Evolutionary conservation across 78 protist genomes (phyloP), one percentile per base, ranked within the genome.

Genomic region (Dictyostelium brefeldianum): DNA sequence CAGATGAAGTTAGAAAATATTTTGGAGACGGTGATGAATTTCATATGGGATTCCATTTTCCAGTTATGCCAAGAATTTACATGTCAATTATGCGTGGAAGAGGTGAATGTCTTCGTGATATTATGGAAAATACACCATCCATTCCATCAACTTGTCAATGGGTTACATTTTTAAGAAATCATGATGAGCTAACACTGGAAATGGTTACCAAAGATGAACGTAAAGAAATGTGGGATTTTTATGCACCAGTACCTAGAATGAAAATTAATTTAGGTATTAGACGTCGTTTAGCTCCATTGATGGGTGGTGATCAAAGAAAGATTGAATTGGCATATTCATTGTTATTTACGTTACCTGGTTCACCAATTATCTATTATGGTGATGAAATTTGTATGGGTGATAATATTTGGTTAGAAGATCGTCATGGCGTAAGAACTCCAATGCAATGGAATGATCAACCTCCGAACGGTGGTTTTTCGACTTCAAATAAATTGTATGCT

Each of bases 341-440:
- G 1, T 90, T 96, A 69, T 74, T 95, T 80, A 89, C 98, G 20
- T 69, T 96, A 25, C 97, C 97, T 0, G 98, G 98, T 4, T 59
- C 95, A 14, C 98, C 98, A 20, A 80, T 96, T 59, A 57, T 96
- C 41, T 96, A 96, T 50, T 96, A 96, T 80, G 97, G 97, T 10
- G 98, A 96, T 67, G 98, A 96, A 75, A 94, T 96, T 43, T 94
- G 96, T 20, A 85, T 81, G 92, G 97, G 97, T 36, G 97, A 96
- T 56, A 93, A 96, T 93, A 75, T 95, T 17, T 81, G 81, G 89
- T 90, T 95, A 31, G 91, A 80, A 43, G 97, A 91, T 92, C 87
- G 98, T 47, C 87, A 95, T 59, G 98, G 97, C 10, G 92, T 87
- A 11, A 47, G 98, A 47, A 95, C 97, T 27, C 98, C 98, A 43